Evolutionary conservation across 441 rosid species (phyloP).

Genomic region (Populus hybrid): DNA sequence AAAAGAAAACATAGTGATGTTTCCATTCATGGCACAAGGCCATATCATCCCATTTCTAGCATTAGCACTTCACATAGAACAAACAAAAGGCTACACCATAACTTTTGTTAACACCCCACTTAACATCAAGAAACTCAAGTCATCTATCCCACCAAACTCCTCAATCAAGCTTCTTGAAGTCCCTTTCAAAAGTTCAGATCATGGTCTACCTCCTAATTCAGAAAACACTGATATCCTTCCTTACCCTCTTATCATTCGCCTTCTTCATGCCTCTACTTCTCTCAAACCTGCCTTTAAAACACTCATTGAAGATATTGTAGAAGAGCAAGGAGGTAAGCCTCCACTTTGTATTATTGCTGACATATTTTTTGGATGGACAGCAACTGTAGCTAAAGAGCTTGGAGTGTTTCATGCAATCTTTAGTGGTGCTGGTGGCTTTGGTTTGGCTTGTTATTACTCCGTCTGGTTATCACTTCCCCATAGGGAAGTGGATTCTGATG

Average conservation of each 20-base stretch:
- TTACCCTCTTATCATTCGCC: conserved; percentile 37
- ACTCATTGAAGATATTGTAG: conserved; percentile 23
- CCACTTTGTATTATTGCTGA: conserved; percentile 54
- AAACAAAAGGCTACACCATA: conserved; percentile 25
- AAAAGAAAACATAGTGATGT: conserved; percentile 40
- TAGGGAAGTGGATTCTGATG: conserved; percentile 14
- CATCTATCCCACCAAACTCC: conserved; percentile 39
- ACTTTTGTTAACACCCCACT: conserved; percentile 59
- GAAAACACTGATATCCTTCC: conserved; percentile 56
- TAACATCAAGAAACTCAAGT: conserved; percentile 46
- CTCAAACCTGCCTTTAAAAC: conserved; percentile 34
- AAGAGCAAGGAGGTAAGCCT: conserved; percentile 14
- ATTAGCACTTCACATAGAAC: conserved; percentile 54
- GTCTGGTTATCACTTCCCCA: conserved; percentile 59
- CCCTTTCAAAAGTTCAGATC: conserved; percentile 46
- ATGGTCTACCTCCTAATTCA: conserved; percentile 46
- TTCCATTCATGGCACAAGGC: conserved; percentile 90
- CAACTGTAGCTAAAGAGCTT: conserved; percentile 44
- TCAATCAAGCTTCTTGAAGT: conserved; percentile 47
- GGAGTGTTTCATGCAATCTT: conserved; percentile 54
- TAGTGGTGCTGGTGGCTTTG: conserved; percentile 58
- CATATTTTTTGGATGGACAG: conserved; percentile 80
- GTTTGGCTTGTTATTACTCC: conserved; percentile 68
- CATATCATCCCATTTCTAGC: conserved; percentile 76
- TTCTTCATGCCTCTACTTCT: conserved; percentile 49